Evolutionary conservation across 495 filamentous ascomycete genomes (phyloP).

Genomic region (Astrothelium macrocarpum): DNA sequence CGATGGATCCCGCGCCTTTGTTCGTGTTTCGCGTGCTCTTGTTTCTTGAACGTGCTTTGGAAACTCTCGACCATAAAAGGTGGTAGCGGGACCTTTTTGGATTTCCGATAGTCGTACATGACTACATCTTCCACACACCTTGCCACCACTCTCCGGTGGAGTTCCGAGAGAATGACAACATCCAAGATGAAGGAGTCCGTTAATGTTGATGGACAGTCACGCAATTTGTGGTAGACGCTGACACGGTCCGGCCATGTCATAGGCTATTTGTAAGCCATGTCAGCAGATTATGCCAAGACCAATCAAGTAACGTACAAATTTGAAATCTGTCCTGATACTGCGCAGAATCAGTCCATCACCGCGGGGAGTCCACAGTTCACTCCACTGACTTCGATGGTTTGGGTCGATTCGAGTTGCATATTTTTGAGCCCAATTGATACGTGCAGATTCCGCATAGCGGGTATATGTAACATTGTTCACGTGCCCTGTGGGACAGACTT

Average conservation of each 20-base stretch:
- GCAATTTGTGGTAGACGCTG: conserved; percentile 79
- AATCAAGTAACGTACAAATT: conserved; percentile 78
- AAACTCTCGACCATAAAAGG: conserved; percentile 61
- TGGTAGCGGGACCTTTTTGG: conserved; percentile 49
- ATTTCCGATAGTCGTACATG: conserved; percentile 67
- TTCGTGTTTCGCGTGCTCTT: conserved; percentile 48
- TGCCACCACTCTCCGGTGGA: conserved; percentile 67
- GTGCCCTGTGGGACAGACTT: conserved; percentile 45
- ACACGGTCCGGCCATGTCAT: conserved; percentile 82
- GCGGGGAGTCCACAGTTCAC: conserved; percentile 54
- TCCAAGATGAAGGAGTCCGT: conserved; percentile 50
- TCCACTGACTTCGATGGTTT: conserved; percentile 55
- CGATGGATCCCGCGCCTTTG: conserved; percentile 41
- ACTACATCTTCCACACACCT: conserved; percentile 74
- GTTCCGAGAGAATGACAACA: conserved; percentile 66
- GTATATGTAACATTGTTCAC: conserved; percentile 84
- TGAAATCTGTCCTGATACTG: conserved; percentile 77
- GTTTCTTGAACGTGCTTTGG: conserved; percentile 51
- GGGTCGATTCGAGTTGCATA: conserved; percentile 63
- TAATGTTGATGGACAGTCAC: conserved; percentile 37
- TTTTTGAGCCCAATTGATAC: conserved; percentile 75
- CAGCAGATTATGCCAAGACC: neutral
- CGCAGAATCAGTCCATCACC: conserved; percentile 68
- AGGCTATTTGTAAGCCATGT: conserved; percentile 46
- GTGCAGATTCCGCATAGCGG: conserved; percentile 74